Conservation (phyloP, 352 stramenopile genomes). For the Phytophthora vignae region DNA sequence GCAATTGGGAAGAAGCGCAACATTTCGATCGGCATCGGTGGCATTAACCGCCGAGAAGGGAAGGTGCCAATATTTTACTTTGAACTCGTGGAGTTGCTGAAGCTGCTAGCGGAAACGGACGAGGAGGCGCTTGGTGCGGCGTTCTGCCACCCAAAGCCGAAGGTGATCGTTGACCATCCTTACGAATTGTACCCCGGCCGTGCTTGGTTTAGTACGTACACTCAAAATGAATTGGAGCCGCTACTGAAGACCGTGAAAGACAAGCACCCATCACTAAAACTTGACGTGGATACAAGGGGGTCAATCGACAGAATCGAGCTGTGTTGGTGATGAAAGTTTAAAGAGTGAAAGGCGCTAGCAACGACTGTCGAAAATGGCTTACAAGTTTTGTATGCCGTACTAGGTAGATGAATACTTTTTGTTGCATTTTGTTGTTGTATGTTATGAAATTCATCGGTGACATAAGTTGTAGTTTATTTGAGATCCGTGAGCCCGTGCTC, state of each 20-base stretch:
- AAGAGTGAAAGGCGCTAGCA: too few relatives aligned
- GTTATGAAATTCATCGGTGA: slow-evolving; percentile 20
- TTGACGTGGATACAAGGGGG: background rate
- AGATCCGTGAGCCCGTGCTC: slow-evolving; percentile 76
- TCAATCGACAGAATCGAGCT: too few relatives aligned
- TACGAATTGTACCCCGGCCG: background rate
- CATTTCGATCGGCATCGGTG: background rate
- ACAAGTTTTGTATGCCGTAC: too few relatives aligned
- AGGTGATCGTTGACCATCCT: background rate
- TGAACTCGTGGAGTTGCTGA: background rate
- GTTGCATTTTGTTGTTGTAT: too few relatives aligned
- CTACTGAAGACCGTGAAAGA: background rate
- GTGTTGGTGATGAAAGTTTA: background rate
- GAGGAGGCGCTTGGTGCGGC: slow-evolving; percentile 4
- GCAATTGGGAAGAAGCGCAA: background rate
- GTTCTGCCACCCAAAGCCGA: background rate
- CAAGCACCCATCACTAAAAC: background rate
- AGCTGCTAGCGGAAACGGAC: background rate
- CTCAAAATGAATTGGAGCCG: background rate
- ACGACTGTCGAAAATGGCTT: too few relatives aligned
- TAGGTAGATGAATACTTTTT: background rate
- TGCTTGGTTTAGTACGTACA: background rate
- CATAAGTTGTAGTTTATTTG: slow-evolving; percentile 62
- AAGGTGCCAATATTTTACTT: background rate
- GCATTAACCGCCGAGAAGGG: background rate